Conservation (phyloP, 2,329 filamentous ascomycete genomes). For the Xylaria digitata region DNA sequence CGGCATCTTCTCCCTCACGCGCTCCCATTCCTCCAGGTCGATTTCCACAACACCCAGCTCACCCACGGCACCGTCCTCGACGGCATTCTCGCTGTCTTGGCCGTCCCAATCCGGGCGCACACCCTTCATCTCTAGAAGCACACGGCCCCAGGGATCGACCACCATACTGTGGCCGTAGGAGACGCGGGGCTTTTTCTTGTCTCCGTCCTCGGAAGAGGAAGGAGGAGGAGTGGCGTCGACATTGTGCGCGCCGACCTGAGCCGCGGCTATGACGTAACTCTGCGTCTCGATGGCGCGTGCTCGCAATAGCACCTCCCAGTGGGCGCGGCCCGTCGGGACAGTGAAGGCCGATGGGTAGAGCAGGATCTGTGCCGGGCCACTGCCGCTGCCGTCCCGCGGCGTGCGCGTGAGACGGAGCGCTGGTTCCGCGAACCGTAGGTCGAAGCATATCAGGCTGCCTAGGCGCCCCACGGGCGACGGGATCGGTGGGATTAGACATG, state of each 20-base stretch:
- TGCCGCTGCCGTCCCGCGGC: conserved; percentile 1
- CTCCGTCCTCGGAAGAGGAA: conserved; percentile 1
- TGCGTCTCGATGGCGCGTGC: conserved; percentile 90
- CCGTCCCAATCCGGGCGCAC: conserved; percentile 55
- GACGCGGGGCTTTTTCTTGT: conserved; percentile 64
- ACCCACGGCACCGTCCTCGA: conserved; percentile 53
- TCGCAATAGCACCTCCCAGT: conserved; percentile 85
- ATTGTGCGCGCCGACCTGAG: conserved; percentile 79
- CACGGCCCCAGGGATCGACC: conserved; percentile 85
- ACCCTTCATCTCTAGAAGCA: conserved; percentile 73
- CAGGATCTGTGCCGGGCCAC: conserved; percentile 73
- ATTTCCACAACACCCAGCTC: conserved; percentile 67
- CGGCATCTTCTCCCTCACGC: conserved; percentile 64
- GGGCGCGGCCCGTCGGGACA: conserved; percentile 82
- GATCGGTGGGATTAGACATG: conserved; percentile 74
- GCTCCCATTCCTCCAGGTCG: conserved; percentile 60
- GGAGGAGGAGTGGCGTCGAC: conserved; percentile 36
- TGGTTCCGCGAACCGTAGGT: conserved; percentile 85
- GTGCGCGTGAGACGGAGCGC: conserved; percentile 71
- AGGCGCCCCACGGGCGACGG: conserved; percentile 78
- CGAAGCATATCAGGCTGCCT: conserved; percentile 89
- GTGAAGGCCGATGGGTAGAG: conserved; percentile 94
- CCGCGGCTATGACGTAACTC: conserved; percentile 86
- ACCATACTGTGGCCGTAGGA: conserved; percentile 91
- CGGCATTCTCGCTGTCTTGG: conserved; percentile 45